Evolutionary conservation across 805 yeast species (phyloP), one percentile per base, ranked within the genome.

Genomic region (Tanozyma kutaoensis): DNA sequence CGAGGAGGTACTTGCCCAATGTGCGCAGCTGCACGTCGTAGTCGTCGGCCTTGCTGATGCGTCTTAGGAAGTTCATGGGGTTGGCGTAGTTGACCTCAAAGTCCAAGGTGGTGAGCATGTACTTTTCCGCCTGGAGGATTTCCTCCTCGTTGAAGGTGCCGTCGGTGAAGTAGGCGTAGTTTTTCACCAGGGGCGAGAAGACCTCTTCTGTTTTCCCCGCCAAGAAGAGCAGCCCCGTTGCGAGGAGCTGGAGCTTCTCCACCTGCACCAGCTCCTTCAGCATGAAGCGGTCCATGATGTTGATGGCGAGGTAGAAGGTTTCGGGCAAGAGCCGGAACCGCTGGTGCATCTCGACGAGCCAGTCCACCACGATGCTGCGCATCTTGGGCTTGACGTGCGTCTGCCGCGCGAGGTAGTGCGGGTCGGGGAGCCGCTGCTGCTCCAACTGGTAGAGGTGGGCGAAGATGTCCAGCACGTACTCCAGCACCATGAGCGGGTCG

Each of bases 201-300:
- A 86, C 93, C 55, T 86, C 96, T 55, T 86, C 95, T 49, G 79
- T 81, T 52, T 85, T 85, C 11, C 95, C 93, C 22, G 95, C 94
- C 34, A 84, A 77, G 50, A 84, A 81, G 31, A 86, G 55, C 9
- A 86, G 66, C 1, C 94, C 81, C 1, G 91, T 79, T 4, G 95
- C 95, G 29, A 84, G 62, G 34, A 85, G 63, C 57, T 86, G 96
- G 26, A 86, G 53, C 51, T 79, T 72, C 42, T 76, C 84, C 32
- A 85, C 71, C 31, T 76, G 76, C 14, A 81, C 86, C 22, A 65
- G 62, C 42, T 78, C 84, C 29, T 64, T 56, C 6, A 85, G 70
- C 69, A 86, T 68, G 51, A 79, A 84, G 38, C 95, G 57, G 54
- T 86, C 96, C 81, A 85, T 76, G 29, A 81, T 53, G 51, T 82